Conservation (phyloP, 176 grass and related monocot species). For the Coix lacrymajobi region DNA sequence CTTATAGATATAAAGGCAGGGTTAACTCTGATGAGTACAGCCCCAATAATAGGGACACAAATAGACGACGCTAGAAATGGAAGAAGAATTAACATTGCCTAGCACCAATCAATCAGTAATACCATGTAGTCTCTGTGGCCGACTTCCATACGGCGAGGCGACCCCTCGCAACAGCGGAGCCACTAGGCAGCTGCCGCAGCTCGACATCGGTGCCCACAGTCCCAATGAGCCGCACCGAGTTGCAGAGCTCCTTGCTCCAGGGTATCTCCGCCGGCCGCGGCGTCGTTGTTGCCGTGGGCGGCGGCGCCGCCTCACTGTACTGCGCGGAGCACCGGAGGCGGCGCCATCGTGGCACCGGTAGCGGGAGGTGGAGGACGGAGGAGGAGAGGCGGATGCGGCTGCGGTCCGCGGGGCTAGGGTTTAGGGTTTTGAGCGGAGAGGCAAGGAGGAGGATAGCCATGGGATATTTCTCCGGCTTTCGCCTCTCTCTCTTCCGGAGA, state of each 20-base stretch:
- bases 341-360: not conserved
- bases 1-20: no score
- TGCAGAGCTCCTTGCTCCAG: conserved; percentile 74
- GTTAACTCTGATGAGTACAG: no score
- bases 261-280: conserved; percentile 55
- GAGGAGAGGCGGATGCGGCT: not conserved
- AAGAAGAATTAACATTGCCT: not conserved
- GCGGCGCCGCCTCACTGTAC: conserved; percentile 19
- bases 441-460: conserved; percentile 34
- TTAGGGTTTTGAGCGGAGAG: conserved; percentile 39
- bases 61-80: not conserved
- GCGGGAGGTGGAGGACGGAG: not conserved
- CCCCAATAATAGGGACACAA: not conserved
- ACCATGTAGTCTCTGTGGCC: conserved; percentile 74
- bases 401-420: conserved; percentile 7
- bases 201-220: conserved; percentile 62
- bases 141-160: conserved; percentile 78
- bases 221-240: conserved; percentile 74
- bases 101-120: not conserved
- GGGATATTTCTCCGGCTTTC: not conserved
- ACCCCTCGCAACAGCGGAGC: conserved; percentile 63
- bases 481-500: not conserved
- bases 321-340: conserved; percentile 21
- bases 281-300: not conserved
- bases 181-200: conserved; percentile 67